Evolutionary conservation across 148 eudicot species (phyloP).

Genomic region (Heliamphora exappendiculata): DNA sequence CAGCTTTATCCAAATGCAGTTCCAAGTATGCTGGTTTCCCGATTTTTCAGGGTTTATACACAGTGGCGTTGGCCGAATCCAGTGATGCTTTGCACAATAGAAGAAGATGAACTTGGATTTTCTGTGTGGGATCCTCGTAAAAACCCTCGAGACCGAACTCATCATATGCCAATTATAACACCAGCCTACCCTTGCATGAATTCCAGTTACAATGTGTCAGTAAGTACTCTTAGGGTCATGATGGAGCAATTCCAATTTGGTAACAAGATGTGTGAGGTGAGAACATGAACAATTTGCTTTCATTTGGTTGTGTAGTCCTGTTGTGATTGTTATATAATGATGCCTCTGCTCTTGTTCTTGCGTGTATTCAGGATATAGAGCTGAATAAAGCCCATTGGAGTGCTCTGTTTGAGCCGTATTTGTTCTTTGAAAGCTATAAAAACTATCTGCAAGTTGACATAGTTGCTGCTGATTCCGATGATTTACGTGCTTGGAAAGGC

Average conservation of each 20-base stretch:
- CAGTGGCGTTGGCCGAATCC: slow-evolving; percentile 96
- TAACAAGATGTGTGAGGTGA: slow-evolving; percentile 68
- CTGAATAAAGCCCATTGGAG: slow-evolving; percentile 57
- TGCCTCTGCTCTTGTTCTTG: not conserved
- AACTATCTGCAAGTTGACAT: slow-evolving; percentile 79
- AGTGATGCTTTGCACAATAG: slow-evolving; percentile 81
- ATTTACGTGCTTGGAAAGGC: slow-evolving; percentile 85
- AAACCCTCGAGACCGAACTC: slow-evolving; percentile 71
- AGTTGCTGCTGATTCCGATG: slow-evolving; percentile 55
- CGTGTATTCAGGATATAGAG: slow-evolving; percentile 63
- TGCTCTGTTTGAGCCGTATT: slow-evolving; percentile 63
- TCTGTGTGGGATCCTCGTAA: slow-evolving; percentile 84
- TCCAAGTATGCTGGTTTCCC: slow-evolving; percentile 86
- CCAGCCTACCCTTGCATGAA: slow-evolving; percentile 98
- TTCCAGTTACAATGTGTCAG: slow-evolving; percentile 88
- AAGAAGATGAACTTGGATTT: slow-evolving; percentile 77
- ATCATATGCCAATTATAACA: slow-evolving; percentile 94
- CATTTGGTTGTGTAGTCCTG: not conserved
- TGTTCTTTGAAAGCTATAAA: slow-evolving; percentile 79
- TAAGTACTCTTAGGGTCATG: slow-evolving; percentile 83
- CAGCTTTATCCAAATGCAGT: slow-evolving; percentile 89
- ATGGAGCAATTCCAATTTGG: slow-evolving; percentile 71
- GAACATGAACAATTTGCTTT: slow-evolving; percentile 1
- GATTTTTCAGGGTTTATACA: slow-evolving; percentile 82
- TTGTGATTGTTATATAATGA: not conserved